Percentiles rank a stretch among this genome's conserved stretches.
phyloP scores from a whole-genome alignment of 805 yeast genomes.

The Candida maltosa region DNA sequence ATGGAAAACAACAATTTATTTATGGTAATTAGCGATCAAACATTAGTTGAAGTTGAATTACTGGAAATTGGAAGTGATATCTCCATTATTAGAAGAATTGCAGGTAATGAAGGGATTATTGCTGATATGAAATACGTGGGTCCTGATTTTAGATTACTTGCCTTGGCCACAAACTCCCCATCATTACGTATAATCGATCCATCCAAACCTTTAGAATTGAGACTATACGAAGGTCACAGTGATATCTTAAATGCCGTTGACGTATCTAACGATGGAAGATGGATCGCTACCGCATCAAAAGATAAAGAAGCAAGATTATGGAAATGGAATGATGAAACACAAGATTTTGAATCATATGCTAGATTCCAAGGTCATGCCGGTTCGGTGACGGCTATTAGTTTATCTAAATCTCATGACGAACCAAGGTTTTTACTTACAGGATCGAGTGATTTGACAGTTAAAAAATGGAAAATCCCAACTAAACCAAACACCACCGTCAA shows the following conservation, averaged over 20 bases:
- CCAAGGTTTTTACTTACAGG: constrained; percentile 82
- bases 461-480: constrained; percentile 76
- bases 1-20: constrained; percentile 32
- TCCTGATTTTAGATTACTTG: constrained; percentile 54
- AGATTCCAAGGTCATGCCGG: constrained; percentile 84
- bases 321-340: constrained; percentile 51
- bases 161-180: constrained; percentile 92
- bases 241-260: constrained; percentile 84
- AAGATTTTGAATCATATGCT: constrained; percentile 46
- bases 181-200: constrained; percentile 74
- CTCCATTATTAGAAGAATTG: constrained; percentile 54
- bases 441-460: constrained; percentile 78
- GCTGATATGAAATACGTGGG: constrained; percentile 85
- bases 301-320: constrained; percentile 85
- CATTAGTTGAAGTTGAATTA: constrained; percentile 52
- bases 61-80: constrained; percentile 20
- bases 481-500: constrained; percentile 38
- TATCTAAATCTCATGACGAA: constrained; percentile 52
- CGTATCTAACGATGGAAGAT: constrained; percentile 71
- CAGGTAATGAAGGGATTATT: constrained; percentile 94
- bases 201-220: constrained; percentile 56
- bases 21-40: constrained; percentile 79
- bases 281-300: constrained; percentile 92
- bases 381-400: constrained; percentile 76
- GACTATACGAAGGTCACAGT: constrained; percentile 72